Percentiles rank a stretch among this genome's conserved stretches.
Conservation (phyloP, 1,284 basidiomycete species). For the Pyrrhoderma lamaoense region DNA sequence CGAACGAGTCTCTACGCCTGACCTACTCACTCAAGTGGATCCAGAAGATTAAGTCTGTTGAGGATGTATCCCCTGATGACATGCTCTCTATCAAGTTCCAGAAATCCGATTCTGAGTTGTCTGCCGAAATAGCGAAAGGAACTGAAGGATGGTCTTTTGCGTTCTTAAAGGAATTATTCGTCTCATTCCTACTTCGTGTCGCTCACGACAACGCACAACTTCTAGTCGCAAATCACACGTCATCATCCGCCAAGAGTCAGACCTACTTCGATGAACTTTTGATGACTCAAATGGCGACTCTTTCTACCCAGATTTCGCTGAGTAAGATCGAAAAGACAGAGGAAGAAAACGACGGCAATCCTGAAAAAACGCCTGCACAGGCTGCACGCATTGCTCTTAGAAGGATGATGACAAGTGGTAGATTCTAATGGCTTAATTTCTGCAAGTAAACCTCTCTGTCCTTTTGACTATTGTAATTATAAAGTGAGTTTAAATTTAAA, state of each 20-base stretch:
- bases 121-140: constrained; percentile 21
- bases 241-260: no score
- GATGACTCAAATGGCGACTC: constrained; percentile 24
- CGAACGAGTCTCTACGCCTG: constrained; percentile 21
- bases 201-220: constrained; percentile 23
- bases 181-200: constrained; percentile 26
- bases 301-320: neutral
- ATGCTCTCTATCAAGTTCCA: neutral
- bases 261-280: constrained; percentile 25
- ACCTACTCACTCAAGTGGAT: constrained; percentile 25
- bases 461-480: no score
- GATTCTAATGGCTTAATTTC: no score
- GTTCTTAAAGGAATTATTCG: constrained; percentile 27
- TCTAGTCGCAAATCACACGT: no score
- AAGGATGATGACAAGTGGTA: no score
- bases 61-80: neutral
- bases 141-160: constrained; percentile 28
- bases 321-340: no score
- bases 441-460: no score
- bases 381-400: no score
- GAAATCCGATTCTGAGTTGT: neutral
- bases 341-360: no score
- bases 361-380: no score
- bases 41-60: constrained; percentile 19
- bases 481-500: no score